Evolutionary conservation across 2,329 filamentous ascomycete genomes (phyloP), one percentile per base, ranked within the genome.

Genomic region (Cyphellophora attinorum): DNA sequence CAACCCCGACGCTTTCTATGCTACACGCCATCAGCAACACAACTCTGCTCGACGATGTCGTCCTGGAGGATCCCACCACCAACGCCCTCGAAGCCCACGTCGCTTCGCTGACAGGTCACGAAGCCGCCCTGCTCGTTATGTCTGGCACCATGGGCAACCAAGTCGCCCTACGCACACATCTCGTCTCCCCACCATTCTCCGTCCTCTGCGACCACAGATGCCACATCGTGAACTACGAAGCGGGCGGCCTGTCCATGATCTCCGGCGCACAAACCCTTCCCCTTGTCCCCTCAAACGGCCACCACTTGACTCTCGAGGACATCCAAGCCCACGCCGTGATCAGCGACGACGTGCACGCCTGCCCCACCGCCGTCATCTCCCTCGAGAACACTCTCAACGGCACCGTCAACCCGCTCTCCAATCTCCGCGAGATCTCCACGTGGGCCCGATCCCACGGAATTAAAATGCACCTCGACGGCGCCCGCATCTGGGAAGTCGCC

Each of bases 131-230:
- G 4, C 78, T 94, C 35, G 84, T 94, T 36, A 68, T 93, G 39
- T 91, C 84, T 0, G 89, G 89, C 3, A 94, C 88, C 4, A 94
- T 94, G 86, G 86, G 85, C 27, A 95, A 95, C 60, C 86, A 94
- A 56, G 67, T 95, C 12, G 79, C 81, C 0, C 69, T 94, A 27
- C 76, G 88, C 25, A 72, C 82, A 2, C 81, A 91, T 39, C 69
- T 95, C 11, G 72, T 67, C 1, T 80, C 84, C 40, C 86, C 88
- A 11, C 89, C 89, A 0, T 77, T 93, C 55, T 73, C 74, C 5
- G 74, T 95, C 4, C 63, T 95, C 6, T 85, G 81, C 48, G 88
- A 95, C 54, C 67, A 78, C 44, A 73, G 85, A 19, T 74, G 77
- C 4, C 89, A 95, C 54, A 82, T 95, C 38, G 65, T 84, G 38